Evolutionary conservation across 2,329 filamentous ascomycete species (phyloP).

Genomic region (Cytospora piceae): DNA sequence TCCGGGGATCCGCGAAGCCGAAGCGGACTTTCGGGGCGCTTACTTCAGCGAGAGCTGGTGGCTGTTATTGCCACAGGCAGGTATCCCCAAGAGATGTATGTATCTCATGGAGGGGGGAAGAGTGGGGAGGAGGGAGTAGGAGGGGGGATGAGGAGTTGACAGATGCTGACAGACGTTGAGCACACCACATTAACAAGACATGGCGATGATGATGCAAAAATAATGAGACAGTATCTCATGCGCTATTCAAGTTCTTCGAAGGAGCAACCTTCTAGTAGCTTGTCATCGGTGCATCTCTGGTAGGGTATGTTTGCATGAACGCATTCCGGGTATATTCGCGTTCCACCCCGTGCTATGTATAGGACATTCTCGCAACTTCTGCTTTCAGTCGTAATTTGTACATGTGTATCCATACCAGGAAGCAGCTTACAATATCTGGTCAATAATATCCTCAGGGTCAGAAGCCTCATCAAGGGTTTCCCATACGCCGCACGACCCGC

Average conservation of each 20-base stretch:
- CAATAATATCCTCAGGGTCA: background rate
- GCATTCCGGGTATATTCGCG: slow-evolving; percentile 16
- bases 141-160: background rate
- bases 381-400: slow-evolving; percentile 8
- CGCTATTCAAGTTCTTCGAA: background rate
- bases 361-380: slow-evolving; percentile 5
- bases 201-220: background rate
- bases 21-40: background rate
- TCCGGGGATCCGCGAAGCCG: background rate
- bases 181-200: background rate
- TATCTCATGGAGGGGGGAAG: background rate
- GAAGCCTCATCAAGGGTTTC: background rate
- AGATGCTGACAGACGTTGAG: background rate
- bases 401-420: slow-evolving; percentile 5
- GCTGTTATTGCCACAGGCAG: background rate
- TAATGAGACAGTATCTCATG: background rate
- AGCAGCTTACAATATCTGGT: background rate
- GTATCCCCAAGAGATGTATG: background rate
- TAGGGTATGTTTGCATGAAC: background rate
- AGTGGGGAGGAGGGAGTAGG: background rate
- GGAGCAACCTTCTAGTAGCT: background rate
- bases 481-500: background rate
- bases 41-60: background rate
- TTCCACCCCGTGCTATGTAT: background rate
- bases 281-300: background rate